These are phyloP conservation scores for Curvularia sp. DNA, from an alignment of 2,329 filamentous ascomycete genomes.

Conservation along the genomic window DNA sequence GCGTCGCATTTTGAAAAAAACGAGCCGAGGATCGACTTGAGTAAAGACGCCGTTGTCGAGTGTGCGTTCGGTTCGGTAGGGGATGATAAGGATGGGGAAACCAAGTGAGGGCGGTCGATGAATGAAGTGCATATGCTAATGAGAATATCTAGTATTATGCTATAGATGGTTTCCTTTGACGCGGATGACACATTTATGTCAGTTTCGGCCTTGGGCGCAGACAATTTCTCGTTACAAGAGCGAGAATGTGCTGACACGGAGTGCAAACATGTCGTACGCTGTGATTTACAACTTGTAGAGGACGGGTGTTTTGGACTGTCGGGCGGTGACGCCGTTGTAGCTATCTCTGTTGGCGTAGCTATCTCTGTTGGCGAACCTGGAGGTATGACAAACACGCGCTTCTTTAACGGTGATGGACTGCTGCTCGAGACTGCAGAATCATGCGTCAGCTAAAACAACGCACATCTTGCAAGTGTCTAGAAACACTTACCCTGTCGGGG, in stretches of 20 bases:
- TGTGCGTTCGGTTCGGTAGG: not conserved
- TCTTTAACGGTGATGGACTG: not conserved
- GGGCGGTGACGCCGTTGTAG: not conserved
- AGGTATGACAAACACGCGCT: not conserved
- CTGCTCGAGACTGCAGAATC: not conserved
- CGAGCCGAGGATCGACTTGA: not conserved
- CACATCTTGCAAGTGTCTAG: not conserved
- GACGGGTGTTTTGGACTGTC: not conserved
- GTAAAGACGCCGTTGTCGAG: not conserved
- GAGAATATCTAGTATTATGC: not conserved
- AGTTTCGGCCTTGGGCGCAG: not conserved
- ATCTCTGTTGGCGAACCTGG: not conserved
- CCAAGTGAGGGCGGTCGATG: not conserved
- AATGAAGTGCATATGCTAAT: not conserved
- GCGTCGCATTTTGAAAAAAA: not conserved
- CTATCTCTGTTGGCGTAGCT: too few species aligned
- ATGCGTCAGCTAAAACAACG: not conserved
- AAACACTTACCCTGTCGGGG: not conserved
- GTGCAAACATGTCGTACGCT: not conserved
- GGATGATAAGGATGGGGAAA: not conserved
- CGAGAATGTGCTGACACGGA: not conserved
- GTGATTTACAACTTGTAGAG: not conserved
- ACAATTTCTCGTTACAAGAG: not conserved
- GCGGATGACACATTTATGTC: not conserved
- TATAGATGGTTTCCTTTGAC: not conserved